Evolutionary conservation across 1,284 basidiomycete species (phyloP).

Genomic region (Omphalotus olearius): DNA sequence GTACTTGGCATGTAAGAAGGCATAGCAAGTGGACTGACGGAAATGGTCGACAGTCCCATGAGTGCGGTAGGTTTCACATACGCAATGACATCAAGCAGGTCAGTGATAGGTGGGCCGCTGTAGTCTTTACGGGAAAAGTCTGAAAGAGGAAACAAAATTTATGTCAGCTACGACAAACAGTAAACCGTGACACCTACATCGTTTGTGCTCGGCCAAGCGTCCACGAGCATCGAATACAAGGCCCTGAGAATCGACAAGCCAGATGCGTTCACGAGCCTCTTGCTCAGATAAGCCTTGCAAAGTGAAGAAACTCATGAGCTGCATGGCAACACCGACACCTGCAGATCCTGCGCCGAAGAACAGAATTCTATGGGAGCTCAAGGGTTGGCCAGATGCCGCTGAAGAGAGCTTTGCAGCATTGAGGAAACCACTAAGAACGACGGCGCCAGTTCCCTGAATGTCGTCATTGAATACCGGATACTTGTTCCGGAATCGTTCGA

Average conservation of each 20-base stretch:
- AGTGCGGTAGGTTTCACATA: conserved; percentile 90
- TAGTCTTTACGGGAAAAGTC: conserved; percentile 84
- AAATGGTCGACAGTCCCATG: conserved; percentile 86
- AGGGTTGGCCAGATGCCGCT: conserved; percentile 63
- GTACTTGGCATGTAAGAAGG: conserved; percentile 11
- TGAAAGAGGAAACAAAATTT: conserved; percentile 22
- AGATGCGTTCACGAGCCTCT: conserved; percentile 78
- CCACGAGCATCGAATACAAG: conserved; percentile 73
- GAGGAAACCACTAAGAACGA: conserved; percentile 88
- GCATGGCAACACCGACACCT: conserved; percentile 86
- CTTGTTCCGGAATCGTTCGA: conserved; percentile 39
- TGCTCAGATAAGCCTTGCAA: conserved; percentile 71
- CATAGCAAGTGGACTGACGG: conserved; percentile 30
- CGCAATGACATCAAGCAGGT: conserved; percentile 78
- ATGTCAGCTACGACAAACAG: conserved; percentile 4
- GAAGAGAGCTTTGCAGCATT: conserved; percentile 82
- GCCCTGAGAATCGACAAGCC: conserved; percentile 85
- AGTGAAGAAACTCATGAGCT: conserved; percentile 87
- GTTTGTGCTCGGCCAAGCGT: conserved; percentile 80
- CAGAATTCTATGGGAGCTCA: conserved; percentile 81
- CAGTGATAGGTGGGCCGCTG: conserved; percentile 66
- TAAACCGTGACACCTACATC: conserved; percentile 42
- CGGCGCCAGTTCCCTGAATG: conserved; percentile 86
- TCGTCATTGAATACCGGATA: conserved; percentile 89
- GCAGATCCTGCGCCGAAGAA: conserved; percentile 91